Percentiles rank a stretch among this genome's conserved stretches.
phyloP scores from a whole-genome alignment of 345 rosid species.

The Hibiscus tridactylites region DNA sequence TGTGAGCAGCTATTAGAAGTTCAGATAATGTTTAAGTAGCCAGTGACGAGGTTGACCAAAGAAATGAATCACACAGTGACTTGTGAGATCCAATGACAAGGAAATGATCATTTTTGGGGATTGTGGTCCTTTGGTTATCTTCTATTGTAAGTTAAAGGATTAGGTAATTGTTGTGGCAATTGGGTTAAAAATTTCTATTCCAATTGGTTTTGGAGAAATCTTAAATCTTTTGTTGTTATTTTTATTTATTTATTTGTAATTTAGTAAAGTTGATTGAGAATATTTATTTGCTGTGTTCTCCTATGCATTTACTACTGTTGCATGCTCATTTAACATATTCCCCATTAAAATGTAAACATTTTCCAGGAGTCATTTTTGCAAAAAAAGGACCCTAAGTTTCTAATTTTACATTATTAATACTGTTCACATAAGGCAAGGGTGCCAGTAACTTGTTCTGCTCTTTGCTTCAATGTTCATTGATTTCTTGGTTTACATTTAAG shows the following conservation, averaged over 20 bases:
- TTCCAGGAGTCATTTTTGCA: background rate
- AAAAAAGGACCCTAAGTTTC: background rate
- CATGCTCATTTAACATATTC: background rate
- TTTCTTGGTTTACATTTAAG: conserved; percentile 33
- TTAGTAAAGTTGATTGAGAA: background rate
- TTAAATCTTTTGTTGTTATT: background rate
- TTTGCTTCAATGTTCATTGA: conserved; percentile 7
- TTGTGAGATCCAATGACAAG: background rate
- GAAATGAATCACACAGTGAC: background rate
- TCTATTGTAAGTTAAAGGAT: background rate
- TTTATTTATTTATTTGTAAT: background rate
- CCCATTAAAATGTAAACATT: background rate
- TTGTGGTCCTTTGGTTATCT: background rate
- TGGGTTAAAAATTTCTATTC: background rate
- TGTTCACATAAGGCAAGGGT: background rate
- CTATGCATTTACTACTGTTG: background rate
- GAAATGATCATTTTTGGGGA: background rate
- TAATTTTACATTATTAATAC: background rate
- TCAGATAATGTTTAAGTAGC: background rate
- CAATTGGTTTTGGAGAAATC: background rate
- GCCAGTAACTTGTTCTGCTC: background rate
- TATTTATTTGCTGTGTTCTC: background rate
- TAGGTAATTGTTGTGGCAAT: background rate
- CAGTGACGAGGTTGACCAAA: background rate
- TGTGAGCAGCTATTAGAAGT: background rate